phyloP scores from a whole-genome alignment of 2,329 filamentous ascomycete species.

The Juglanconis oblonga region DNA sequence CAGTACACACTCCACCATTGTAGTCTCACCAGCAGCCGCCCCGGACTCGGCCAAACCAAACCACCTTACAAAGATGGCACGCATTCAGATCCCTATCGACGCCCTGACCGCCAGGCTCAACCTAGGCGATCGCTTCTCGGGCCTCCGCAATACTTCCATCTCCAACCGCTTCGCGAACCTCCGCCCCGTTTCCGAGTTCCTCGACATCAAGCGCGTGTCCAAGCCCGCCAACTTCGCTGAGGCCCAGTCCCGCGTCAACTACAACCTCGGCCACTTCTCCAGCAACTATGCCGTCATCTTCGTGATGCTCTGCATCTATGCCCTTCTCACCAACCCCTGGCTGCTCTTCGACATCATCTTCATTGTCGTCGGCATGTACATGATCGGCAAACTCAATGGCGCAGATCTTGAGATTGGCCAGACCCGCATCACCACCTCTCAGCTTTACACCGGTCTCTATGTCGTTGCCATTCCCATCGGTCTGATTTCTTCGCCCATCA shows the following conservation, averaged over 20 bases:
- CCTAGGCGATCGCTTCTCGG: constrained; percentile 78
- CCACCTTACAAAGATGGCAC: constrained; percentile 57
- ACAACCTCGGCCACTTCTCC: constrained; percentile 95
- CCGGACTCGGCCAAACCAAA: not conserved
- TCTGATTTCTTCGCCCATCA: constrained; percentile 79
- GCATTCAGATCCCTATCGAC: constrained; percentile 91
- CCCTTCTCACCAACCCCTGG: constrained; percentile 79
- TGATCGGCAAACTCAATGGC: constrained; percentile 87
- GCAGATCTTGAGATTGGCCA: constrained; percentile 83
- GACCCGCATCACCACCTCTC: constrained; percentile 80
- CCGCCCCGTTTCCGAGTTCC: constrained; percentile 85
- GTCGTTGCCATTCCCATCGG: constrained; percentile 80
- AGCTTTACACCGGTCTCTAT: constrained; percentile 88
- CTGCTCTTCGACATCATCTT: constrained; percentile 92
- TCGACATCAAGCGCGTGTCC: constrained; percentile 91
- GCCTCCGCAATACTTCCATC: constrained; percentile 75
- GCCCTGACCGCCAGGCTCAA: constrained; percentile 88
- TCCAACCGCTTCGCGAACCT: constrained; percentile 87
- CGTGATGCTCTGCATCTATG: constrained; percentile 93
- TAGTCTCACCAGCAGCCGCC: not conserved
- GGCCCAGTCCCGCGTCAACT: constrained; percentile 89
- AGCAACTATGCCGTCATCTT: constrained; percentile 98
- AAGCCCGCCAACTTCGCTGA: constrained; percentile 91
- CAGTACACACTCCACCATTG: not conserved
- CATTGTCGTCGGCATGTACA: constrained; percentile 80